Evolutionary conservation across 2,329 filamentous ascomycete genomes (phyloP).

Genomic region (Talaromyces funiculosus): DNA sequence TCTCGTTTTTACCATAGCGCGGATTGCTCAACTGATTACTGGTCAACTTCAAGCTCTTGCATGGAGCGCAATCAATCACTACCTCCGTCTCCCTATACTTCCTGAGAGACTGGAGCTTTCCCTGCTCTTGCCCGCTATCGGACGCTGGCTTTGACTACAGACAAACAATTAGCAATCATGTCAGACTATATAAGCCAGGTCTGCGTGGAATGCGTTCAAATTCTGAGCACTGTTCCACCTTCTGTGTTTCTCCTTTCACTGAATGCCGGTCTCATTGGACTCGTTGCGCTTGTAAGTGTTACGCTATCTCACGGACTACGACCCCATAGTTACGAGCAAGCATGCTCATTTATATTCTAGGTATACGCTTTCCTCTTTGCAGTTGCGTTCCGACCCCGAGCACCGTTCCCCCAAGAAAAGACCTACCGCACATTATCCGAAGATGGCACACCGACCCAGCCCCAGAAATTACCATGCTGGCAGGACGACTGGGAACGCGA

Average conservation of each 20-base stretch:
- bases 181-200: slow-evolving; percentile 7
- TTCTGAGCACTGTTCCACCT: slow-evolving; percentile 5
- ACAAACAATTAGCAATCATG: too few species aligned
- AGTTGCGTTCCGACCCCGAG: slow-evolving; percentile 74
- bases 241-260: slow-evolving; percentile 7
- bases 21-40: not conserved
- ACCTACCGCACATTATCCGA: slow-evolving; percentile 70
- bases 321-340: too few species aligned
- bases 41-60: not conserved
- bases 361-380: slow-evolving; percentile 61
- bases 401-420: slow-evolving; percentile 71
- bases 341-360: not conserved
- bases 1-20: not conserved
- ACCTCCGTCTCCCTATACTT: slow-evolving; percentile 10
- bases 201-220: slow-evolving; percentile 7
- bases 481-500: slow-evolving; percentile 67
- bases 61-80: slow-evolving; percentile 9
- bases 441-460: slow-evolving; percentile 52
- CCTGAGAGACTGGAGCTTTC: slow-evolving; percentile 7
- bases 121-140: not conserved
- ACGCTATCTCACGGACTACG: not conserved
- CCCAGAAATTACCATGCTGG: slow-evolving; percentile 72
- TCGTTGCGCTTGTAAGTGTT: slow-evolving; percentile 9
- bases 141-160: not conserved
- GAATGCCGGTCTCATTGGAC: not conserved